Conservation (phyloP, 805 yeast genomes). For the Schwanniomyces occidentalis region DNA sequence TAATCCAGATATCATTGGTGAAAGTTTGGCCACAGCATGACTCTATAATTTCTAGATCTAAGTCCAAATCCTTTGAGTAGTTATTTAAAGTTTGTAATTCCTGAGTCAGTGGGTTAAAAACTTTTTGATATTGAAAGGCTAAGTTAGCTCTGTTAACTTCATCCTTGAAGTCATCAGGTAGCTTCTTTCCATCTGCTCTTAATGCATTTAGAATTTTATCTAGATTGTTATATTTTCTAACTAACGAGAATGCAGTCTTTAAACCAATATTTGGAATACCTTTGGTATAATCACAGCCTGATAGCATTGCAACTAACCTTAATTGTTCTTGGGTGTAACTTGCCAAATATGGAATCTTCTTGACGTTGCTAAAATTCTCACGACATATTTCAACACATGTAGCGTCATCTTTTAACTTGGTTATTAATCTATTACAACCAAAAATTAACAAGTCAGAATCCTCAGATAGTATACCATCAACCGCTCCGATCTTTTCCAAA, state of each 20-base stretch:
- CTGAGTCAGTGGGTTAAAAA: slow-evolving; percentile 63
- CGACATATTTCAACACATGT: slow-evolving; percentile 69
- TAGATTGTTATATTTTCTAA: slow-evolving; percentile 50
- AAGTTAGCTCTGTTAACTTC: slow-evolving; percentile 68
- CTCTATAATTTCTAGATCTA: slow-evolving; percentile 42
- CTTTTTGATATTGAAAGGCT: slow-evolving; percentile 85
- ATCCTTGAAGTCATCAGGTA: slow-evolving; percentile 58
- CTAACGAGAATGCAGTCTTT: slow-evolving; percentile 66
- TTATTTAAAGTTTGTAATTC: slow-evolving; percentile 59
- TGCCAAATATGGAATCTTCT: slow-evolving; percentile 49
- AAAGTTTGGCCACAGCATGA: slow-evolving; percentile 48
- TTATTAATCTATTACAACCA: slow-evolving; percentile 75
- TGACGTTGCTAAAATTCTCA: slow-evolving; percentile 51
- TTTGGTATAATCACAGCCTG: slow-evolving; percentile 96
- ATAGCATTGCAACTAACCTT: slow-evolving; percentile 74
- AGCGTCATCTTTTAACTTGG: slow-evolving; percentile 79
- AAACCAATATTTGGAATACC: slow-evolving; percentile 85
- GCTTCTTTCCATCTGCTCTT: slow-evolving; percentile 58
- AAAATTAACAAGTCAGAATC: slow-evolving; percentile 91
- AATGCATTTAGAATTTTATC: slow-evolving; percentile 59
- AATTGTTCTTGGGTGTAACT: slow-evolving; percentile 56
- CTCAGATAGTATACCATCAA: slow-evolving; percentile 87
- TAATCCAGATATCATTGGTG: slow-evolving; percentile 48
- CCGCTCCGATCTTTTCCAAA: slow-evolving; percentile 69
- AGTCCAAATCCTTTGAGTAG: slow-evolving; percentile 44